phyloP scores from a whole-genome alignment of 257 asterid genomes.

The Solanum paucissectum region DNA sequence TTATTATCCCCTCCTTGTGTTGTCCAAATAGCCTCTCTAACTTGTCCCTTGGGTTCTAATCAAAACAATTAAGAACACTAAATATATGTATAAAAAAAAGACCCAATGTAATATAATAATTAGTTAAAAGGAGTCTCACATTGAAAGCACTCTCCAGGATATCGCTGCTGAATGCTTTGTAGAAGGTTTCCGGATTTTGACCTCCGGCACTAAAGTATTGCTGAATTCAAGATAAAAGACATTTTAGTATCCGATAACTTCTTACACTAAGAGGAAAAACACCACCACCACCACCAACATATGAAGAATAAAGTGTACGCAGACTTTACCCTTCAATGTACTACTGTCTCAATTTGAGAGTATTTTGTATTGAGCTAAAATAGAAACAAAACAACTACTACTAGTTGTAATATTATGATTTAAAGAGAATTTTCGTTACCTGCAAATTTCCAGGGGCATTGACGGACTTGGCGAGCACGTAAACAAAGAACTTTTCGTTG shows the following conservation, averaged over 20 bases:
- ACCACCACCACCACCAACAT: too few relatives aligned
- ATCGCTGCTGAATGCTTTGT: slow-evolving; percentile 32
- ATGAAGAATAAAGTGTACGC: too few relatives aligned
- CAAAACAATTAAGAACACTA: not conserved
- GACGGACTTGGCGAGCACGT: slow-evolving; percentile 24
- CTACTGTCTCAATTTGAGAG: not conserved
- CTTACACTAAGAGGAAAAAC: not conserved
- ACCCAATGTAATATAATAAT: not conserved
- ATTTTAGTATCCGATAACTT: not conserved
- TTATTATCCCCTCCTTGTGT: slow-evolving; percentile 17
- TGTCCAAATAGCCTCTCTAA: slow-evolving; percentile 20
- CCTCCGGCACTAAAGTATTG: slow-evolving; percentile 37
- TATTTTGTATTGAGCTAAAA: not conserved
- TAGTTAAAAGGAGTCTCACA: slow-evolving; percentile 7
- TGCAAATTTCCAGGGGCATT: slow-evolving; percentile 27
- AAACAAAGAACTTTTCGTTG: slow-evolving; percentile 17
- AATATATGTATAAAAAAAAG: not conserved
- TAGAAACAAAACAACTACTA: not conserved
- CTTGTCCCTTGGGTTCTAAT: slow-evolving; percentile 18
- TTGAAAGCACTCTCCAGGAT: slow-evolving; percentile 40
- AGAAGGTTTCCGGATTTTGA: slow-evolving; percentile 31
- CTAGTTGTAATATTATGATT: not conserved
- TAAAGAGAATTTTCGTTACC: slow-evolving; percentile 1
- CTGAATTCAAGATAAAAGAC: not conserved
- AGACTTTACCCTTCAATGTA: too few relatives aligned